Base-by-base conservation (phyloP, 805 yeast genomes). In the Saccharomycopsis sp. region DNA sequence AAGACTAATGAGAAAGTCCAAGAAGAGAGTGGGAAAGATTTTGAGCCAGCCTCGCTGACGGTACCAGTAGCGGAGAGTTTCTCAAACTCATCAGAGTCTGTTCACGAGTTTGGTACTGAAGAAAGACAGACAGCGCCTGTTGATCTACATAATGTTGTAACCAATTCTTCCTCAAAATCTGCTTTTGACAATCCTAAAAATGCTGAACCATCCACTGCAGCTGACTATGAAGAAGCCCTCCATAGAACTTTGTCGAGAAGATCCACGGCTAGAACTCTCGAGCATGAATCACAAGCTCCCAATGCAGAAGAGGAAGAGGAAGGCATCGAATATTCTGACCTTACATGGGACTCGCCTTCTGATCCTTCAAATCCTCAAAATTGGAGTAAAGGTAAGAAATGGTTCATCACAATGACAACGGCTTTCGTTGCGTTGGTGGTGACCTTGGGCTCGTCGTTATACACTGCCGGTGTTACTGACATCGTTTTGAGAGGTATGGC, bases 391-490 rank as follows among this genome's bases (percentile, higher is more conserved):
- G 72, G 79, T 79, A 83, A 78, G 67, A 83, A 79, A 70, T 85
- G 91, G 91, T 67, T 68, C 47, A 71, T 80, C 57, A 85, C 91
- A 1, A 78, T 83, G 81, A 76, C 81, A 2, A 80, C 84, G 14
- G 90, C 91, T 1, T 59, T 74, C 21, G 72, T 82, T 52, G 86
- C 91, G 74, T 74, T 87, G 40, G 86, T 82, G 37, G 85, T 85
- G 34, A 81, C 91, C 0, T 78, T 87, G 67, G 92, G 94, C 23
- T 84, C 91, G 0, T 87, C 92, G 0, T 73, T 87, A 56, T 87
- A 76, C 64, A 87, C 85, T 24, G 77, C 81, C 57, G 87, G 91
- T 59, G 78, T 85, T 1, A 79, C 81, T 1, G 84, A 81, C 60
- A 68, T 87, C 65, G 69, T 72, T 64, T 58, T 57, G 0, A 67